Base-by-base conservation (phyloP, 2,329 filamentous ascomycete species). In the Pseudogymnoascus sp. region DNA sequence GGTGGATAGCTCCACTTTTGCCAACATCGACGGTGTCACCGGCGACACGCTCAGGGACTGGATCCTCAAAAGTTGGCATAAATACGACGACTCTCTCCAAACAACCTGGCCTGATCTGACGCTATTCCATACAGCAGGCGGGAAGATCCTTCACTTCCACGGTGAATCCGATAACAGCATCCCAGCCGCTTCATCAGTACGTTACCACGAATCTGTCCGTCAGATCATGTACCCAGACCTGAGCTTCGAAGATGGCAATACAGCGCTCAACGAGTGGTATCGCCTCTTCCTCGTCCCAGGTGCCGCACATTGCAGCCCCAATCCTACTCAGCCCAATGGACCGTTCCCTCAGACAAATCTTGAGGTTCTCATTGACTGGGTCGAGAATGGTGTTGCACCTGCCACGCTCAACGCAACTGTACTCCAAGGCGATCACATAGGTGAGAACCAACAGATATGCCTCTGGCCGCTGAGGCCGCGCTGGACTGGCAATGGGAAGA, bases 121-220 rank as follows among this genome's bases (percentile, higher is more conserved):
- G 0, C 66, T 71, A 9, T 81, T 82, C 72, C 72, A 77, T 21
- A 65, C 71, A 0, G 68, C 74, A 0, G 81, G 81, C 26, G 79
- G 78, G 28, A 84, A 83, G 68, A 68, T 84, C 8, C 73, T 84
- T 2, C 79, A 81, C 67, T 80, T 77, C 71, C 82, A 83, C 70
- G 81, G 81, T 61, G 80, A 83, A 70, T 76, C 78, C 0, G 82
- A 83, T 68, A 71, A 73, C 11, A 74, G 72, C 9, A 75, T 84
- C 63, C 80, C 81, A 5, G 69, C 81, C 1, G 79, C 73, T 2
- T 80, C 78, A 0, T 82, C 80, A 0, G 76, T 81, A 13, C 76
- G 75, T 62, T 81, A 80, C 73, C 77, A 72, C 69, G 76, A 84
- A 61, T 77, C 79, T 7, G 82, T 85, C 13, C 77, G 80, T 19